Conservation (phyloP, 1,284 basidiomycete species). For the Ganoderma leucocontextum region DNA sequence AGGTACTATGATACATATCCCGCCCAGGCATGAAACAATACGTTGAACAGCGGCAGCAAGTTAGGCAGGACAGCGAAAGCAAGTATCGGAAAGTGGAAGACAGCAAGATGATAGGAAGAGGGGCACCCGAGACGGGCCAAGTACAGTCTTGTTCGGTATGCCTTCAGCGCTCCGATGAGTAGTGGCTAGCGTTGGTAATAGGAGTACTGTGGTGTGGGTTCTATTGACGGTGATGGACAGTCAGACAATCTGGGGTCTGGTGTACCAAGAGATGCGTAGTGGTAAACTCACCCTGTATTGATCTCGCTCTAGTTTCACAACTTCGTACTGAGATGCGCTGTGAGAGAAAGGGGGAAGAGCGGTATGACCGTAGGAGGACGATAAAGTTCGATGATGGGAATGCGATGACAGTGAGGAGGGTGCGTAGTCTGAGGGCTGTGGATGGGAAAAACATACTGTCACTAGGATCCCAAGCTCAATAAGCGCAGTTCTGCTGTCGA, state of each 20-base stretch:
- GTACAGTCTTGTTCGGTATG: not conserved
- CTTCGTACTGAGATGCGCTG: slow-evolving; percentile 43
- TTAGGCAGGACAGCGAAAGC: slow-evolving; percentile 22
- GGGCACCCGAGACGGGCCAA: not conserved
- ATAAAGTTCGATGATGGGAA: slow-evolving; percentile 32
- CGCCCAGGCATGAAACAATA: slow-evolving; percentile 11
- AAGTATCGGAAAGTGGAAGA: slow-evolving; percentile 7
- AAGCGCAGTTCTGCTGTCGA: slow-evolving; percentile 39
- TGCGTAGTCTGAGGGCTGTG: slow-evolving; percentile 67
- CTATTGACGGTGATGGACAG: slow-evolving; percentile 15
- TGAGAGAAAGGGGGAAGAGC: slow-evolving; percentile 39
- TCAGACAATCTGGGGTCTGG: not conserved
- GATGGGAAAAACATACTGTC: no score
- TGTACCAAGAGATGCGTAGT: not conserved
- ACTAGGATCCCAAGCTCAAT: slow-evolving; percentile 48
- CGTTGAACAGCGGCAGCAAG: slow-evolving; percentile 13
- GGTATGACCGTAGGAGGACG: slow-evolving; percentile 36
- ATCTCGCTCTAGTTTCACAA: slow-evolving; percentile 68
- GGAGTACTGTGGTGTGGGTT: slow-evolving; percentile 38
- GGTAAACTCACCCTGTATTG: slow-evolving; percentile 57
- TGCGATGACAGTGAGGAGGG: slow-evolving; percentile 31
- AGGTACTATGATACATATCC: slow-evolving; percentile 24
- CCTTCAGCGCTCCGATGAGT: slow-evolving; percentile 51
- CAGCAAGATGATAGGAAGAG: not conserved
- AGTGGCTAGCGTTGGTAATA: slow-evolving; percentile 34